Percentiles rank a stretch among this genome's conserved stretches.
Evolutionary conservation across 1,284 basidiomycete species (phyloP).

Genomic region (Ustanciosporium gigantosporum): DNA sequence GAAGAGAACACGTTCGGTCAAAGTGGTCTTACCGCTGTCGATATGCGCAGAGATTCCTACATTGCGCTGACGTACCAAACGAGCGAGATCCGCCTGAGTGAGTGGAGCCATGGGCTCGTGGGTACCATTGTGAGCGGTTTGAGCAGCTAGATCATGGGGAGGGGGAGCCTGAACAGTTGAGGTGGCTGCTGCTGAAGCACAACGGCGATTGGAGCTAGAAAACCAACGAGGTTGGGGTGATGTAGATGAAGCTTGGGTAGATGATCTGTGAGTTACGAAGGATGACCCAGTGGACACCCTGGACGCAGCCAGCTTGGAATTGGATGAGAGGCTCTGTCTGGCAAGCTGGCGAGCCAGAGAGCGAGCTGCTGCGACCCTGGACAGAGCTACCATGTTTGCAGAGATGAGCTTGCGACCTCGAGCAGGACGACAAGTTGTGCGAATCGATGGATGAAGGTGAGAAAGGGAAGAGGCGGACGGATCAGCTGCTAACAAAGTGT

Average conservation of each 20-base stretch:
- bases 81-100: conserved; percentile 51
- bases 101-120: conserved; percentile 29
- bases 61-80: conserved; percentile 62
- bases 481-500: not conserved
- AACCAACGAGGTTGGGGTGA: too few species aligned
- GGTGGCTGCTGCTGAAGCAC: conserved; percentile 8
- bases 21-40: conserved; percentile 96
- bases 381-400: conserved; percentile 19
- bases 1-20: conserved; percentile 95
- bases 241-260: too few species aligned
- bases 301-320: conserved; percentile 1
- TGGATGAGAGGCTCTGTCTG: conserved; percentile 14
- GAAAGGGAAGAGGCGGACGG: not conserved
- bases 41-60: conserved; percentile 64
- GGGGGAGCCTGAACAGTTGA: conserved; percentile 18
- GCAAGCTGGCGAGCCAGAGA: conserved; percentile 34
- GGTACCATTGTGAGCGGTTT: conserved; percentile 11
- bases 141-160: conserved; percentile 27
- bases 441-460: not conserved
- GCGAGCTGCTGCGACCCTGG: conserved; percentile 29
- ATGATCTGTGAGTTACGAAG: conserved; percentile 4
- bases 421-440: not conserved
- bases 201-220: too few species aligned
- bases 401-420: not conserved
- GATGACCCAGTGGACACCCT: conserved; percentile 18